Conservation (phyloP, 2,329 filamentous ascomycete genomes). For the Fusarium udum region DNA sequence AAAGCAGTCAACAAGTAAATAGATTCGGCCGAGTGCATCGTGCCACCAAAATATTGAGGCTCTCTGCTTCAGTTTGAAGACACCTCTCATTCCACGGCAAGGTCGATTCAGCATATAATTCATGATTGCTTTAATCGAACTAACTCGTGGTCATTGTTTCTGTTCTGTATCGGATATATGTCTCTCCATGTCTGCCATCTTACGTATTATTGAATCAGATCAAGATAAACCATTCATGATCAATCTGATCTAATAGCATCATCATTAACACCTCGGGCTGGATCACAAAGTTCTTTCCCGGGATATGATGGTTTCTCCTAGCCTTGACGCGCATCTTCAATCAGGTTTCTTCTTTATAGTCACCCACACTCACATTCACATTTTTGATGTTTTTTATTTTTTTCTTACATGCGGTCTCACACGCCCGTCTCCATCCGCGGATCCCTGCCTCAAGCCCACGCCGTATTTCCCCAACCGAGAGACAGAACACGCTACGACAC, state of each 20-base stretch:
- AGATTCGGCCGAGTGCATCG: slow-evolving; percentile 9
- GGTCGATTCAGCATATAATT: slow-evolving; percentile 7
- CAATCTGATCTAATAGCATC: slow-evolving; percentile 6
- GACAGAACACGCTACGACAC: slow-evolving; percentile 45
- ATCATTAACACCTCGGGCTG: neutral
- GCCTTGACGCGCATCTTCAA: slow-evolving; percentile 19
- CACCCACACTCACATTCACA: neutral
- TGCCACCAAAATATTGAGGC: slow-evolving; percentile 12
- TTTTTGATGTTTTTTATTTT: slow-evolving; percentile 1
- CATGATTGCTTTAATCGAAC: slow-evolving; percentile 11
- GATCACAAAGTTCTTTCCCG: slow-evolving; percentile 5
- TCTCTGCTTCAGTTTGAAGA: slow-evolving; percentile 5
- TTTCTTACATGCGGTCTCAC: slow-evolving; percentile 28
- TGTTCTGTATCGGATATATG: slow-evolving; percentile 15
- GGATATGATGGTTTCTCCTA: slow-evolving; percentile 4
- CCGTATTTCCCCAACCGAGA: slow-evolving; percentile 41
- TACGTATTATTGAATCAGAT: neutral
- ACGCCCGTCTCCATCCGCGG: slow-evolving; percentile 38
- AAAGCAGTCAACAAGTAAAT: slow-evolving; percentile 8
- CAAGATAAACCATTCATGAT: neutral
- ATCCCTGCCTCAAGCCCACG: slow-evolving; percentile 40
- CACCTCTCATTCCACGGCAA: slow-evolving; percentile 8
- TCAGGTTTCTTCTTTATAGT: slow-evolving; percentile 2
- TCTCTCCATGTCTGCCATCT: slow-evolving; percentile 6
- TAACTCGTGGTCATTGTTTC: slow-evolving; percentile 7